These are phyloP conservation scores for Aspergillus sclerotioniger DNA, from an alignment of 495 filamentous ascomycete genomes.

Conservation along the genomic window DNA sequence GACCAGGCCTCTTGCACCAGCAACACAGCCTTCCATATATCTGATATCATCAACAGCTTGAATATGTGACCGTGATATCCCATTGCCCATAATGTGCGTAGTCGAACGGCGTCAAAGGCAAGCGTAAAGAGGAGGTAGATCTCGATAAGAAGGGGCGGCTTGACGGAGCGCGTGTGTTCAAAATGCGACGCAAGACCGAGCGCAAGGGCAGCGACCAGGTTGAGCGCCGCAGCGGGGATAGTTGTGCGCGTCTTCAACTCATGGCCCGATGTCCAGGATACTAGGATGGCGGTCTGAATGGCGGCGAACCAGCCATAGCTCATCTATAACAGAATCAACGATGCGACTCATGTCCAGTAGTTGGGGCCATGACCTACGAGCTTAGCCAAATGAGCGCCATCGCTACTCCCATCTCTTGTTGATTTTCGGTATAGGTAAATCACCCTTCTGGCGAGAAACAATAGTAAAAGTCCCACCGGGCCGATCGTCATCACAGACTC, in stretches of 20 bases:
- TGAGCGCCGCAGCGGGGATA: neutral
- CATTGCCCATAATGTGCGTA: neutral
- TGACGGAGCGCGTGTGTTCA: neutral
- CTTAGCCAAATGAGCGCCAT: neutral
- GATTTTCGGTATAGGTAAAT: neutral
- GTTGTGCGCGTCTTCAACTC: neutral
- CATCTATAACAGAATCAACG: neutral
- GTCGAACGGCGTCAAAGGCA: neutral
- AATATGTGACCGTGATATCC: neutral
- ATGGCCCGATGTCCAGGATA: neutral
- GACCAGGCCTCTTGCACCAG: neutral
- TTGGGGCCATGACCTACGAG: neutral
- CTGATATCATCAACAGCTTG: neutral
- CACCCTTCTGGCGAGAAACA: neutral
- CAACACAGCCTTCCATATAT: neutral
- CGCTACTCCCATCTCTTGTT: neutral
- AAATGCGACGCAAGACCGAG: neutral
- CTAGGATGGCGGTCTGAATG: neutral
- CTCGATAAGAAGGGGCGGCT: neutral
- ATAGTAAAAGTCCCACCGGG: neutral
- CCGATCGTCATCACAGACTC: neutral
- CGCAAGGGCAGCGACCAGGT: neutral
- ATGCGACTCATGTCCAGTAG: neutral
- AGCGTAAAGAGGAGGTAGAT: neutral
- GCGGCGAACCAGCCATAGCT: neutral